These are phyloP conservation scores for Tolypocladium paradoxum DNA, from an alignment of 2,329 filamentous ascomycete genomes.

Conservation along the genomic window DNA sequence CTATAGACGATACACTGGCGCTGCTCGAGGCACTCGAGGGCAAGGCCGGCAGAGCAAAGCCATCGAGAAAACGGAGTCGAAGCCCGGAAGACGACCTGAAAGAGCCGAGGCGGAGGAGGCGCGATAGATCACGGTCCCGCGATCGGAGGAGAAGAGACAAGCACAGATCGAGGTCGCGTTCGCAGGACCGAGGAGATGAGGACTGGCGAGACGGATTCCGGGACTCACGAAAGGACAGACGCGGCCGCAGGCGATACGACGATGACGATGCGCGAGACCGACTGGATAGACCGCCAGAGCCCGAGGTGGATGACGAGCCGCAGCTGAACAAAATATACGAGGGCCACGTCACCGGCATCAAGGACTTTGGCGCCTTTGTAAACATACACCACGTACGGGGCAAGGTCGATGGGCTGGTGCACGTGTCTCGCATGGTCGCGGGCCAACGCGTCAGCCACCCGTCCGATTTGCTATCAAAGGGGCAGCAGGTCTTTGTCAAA, in stretches of 20 bases:
- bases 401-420: slow-evolving; percentile 85
- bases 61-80: slow-evolving; percentile 45
- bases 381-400: slow-evolving; percentile 80
- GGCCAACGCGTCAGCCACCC: slow-evolving; percentile 85
- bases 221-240: slow-evolving; percentile 19
- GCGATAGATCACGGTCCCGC: slow-evolving; percentile 30
- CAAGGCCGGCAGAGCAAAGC: slow-evolving; percentile 43
- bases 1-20: slow-evolving; percentile 86
- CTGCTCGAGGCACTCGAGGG: slow-evolving; percentile 77
- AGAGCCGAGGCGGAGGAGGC: slow-evolving; percentile 29
- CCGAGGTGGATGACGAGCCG: slow-evolving; percentile 72
- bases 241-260: slow-evolving; percentile 28
- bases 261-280: slow-evolving; percentile 39
- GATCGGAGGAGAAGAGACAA: slow-evolving; percentile 25
- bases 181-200: slow-evolving; percentile 30
- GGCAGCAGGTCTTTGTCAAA: slow-evolving; percentile 86
- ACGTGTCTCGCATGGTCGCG: slow-evolving; percentile 79
- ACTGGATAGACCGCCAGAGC: slow-evolving; percentile 54
- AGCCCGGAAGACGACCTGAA: slow-evolving; percentile 41
- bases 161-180: slow-evolving; percentile 25
- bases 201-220: slow-evolving; percentile 30
- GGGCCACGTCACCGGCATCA: slow-evolving; percentile 81
- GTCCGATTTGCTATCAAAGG: slow-evolving; percentile 70
- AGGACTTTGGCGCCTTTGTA: slow-evolving; percentile 93
- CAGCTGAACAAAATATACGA: slow-evolving; percentile 81